A percentile compares a stretch with the other conserved stretches of the same genome.
Evolutionary conservation across 208 protist species (phyloP).

Genomic region (Wallacemonas sp.): DNA sequence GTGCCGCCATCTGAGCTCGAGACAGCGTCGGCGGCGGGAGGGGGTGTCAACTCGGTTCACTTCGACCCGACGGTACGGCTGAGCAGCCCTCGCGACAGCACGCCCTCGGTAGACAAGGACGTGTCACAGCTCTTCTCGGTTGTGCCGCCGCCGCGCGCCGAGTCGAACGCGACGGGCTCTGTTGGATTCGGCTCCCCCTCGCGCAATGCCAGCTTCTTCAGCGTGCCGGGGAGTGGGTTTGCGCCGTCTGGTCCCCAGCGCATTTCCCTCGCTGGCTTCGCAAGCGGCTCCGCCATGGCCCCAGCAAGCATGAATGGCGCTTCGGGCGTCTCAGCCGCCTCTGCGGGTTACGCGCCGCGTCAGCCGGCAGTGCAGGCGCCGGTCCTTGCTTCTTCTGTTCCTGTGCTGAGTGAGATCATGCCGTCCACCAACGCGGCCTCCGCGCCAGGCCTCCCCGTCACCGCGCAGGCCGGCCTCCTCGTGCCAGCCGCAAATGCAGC

Average conservation of each 20-base stretch:
- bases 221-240: background rate
- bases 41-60: no score
- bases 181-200: background rate
- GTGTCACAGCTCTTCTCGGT: background rate
- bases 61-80: no score
- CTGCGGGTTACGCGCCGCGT: no score
- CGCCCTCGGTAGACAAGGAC: background rate
- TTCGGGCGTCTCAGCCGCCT: no score
- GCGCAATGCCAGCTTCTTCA: conserved; percentile 28
- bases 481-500: no score
- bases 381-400: background rate
- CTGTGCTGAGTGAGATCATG: conserved; percentile 2
- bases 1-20: background rate
- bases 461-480: no score
- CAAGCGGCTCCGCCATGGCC: background rate
- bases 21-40: no score
- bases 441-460: background rate
- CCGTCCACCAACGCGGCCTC: background rate
- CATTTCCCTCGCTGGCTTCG: conserved; percentile 20
- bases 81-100: no score
- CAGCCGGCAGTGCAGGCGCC: no score
- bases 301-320: background rate
- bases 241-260: background rate
- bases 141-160: background rate
- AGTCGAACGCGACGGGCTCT: background rate